Evolutionary conservation across 2,329 filamentous ascomycete genomes (phyloP), one percentile per base, ranked within the genome.

Genomic region (Nigrospora osmanthi): DNA sequence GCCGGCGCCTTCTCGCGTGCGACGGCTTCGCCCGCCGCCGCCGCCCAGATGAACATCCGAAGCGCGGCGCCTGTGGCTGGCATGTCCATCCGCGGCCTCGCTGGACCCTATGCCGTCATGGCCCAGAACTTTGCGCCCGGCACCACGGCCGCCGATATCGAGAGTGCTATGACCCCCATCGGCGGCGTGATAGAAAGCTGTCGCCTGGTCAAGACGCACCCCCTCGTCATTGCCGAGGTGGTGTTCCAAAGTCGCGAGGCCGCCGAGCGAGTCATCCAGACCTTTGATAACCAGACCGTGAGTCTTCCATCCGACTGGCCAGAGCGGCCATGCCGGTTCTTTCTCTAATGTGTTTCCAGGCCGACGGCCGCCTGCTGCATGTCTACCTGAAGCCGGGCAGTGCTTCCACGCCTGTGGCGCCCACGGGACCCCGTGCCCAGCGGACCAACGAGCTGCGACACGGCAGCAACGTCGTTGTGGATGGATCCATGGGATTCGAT

Each of bases 61-160:
- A 62, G 48, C 62, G 60, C 42, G 60, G 56, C 44, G 57, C 58
- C 15, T 51, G 63, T 46, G 51, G 58, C 58, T 48, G 81, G 83
- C 16, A 75, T 91, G 38, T 81, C 75, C 33, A 90, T 93, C 52
- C 73, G 80, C 43, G 87, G 87, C n/a, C 68, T 84, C 10, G 82
- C 82, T 1, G 83, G 85, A 0, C 85, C 85, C 1, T 87, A 78
- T 54, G 76, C 78, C 15, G 77, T 93, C 19, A 76, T 88, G 60
- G 86, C 84, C 3, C 83, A 87, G 63, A 93, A 93, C 69, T 89
- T 93, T 60, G 87, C 87, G 12, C 80, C 80, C 2, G 87, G 87
- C 34, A 93, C 87, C 1, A 89, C 87, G 7, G 84, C 83, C 2
- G 85, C 84, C 30, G 87, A 93, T 58, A 88, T 93, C 48, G 85